These are phyloP conservation scores for Lepidium sativum DNA, from an alignment of 345 rosid genomes.

Conservation along the genomic window DNA sequence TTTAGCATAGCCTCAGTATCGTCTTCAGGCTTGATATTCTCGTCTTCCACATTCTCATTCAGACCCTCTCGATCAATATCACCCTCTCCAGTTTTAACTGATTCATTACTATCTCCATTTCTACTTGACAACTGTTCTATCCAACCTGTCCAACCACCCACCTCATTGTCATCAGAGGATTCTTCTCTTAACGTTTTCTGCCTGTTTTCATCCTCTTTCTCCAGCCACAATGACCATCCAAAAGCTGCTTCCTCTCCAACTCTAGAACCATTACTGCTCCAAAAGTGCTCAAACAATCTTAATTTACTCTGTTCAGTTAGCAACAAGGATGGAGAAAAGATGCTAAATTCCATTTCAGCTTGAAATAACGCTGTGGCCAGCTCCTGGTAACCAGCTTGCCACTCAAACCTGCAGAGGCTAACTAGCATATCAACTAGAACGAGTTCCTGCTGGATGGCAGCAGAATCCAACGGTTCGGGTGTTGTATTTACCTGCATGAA, in stretches of 20 bases:
- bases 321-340: slow-evolving; percentile 75
- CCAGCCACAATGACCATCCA: slow-evolving; percentile 90
- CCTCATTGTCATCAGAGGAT: slow-evolving; percentile 39
- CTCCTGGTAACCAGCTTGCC: slow-evolving; percentile 92
- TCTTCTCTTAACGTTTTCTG: slow-evolving; percentile 56
- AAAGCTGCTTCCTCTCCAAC: slow-evolving; percentile 94
- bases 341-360: slow-evolving; percentile 82
- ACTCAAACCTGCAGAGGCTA: slow-evolving; percentile 87
- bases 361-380: slow-evolving; percentile 84
- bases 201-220: slow-evolving; percentile 97
- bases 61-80: slow-evolving; percentile 28
- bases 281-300: slow-evolving; percentile 89
- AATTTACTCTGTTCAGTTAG: slow-evolving; percentile 69
- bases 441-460: slow-evolving; percentile 54
- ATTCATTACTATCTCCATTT: slow-evolving; percentile 29
- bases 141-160: slow-evolving; percentile 99
- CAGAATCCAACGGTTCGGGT: slow-evolving; percentile 38
- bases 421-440: slow-evolving; percentile 83
- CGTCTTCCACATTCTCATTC: slow-evolving; percentile 44
- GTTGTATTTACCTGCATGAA: slow-evolving; percentile 51
- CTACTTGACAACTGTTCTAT: slow-evolving; percentile 51
- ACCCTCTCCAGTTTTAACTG: slow-evolving; percentile 27
- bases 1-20: slow-evolving; percentile 78
- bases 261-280: slow-evolving; percentile 80
- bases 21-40: slow-evolving; percentile 54